Evolutionary conservation across 2,329 filamentous ascomycete genomes (phyloP).

Genomic region (Furcasterigmium furcatum): DNA sequence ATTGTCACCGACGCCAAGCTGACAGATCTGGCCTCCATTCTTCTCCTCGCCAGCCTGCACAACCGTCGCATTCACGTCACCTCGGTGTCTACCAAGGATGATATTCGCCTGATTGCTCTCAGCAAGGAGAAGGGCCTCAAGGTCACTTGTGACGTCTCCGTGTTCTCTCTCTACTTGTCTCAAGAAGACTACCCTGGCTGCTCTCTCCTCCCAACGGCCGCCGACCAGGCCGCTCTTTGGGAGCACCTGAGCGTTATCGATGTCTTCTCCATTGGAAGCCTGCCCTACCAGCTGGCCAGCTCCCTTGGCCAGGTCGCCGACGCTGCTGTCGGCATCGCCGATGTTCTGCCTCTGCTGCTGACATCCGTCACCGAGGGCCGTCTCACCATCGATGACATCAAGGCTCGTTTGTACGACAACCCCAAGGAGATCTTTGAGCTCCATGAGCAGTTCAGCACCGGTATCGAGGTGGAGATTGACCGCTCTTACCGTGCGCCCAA

Average conservation of each 20-base stretch:
- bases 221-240: conserved; percentile 73
- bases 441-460: conserved; percentile 72
- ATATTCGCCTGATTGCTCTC: conserved; percentile 72
- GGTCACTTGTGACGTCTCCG: conserved; percentile 79
- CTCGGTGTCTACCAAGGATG: conserved; percentile 76
- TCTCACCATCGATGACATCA: conserved; percentile 72
- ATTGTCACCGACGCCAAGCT: conserved; percentile 80
- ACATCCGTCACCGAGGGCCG: conserved; percentile 73
- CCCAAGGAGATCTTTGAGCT: conserved; percentile 80
- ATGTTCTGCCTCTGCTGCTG: conserved; percentile 70
- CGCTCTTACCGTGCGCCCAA: conserved; percentile 60
- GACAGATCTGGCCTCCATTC: conserved; percentile 76
- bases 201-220: conserved; percentile 59
- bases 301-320: conserved; percentile 50
- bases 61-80: conserved; percentile 77
- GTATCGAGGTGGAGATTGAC: conserved; percentile 73
- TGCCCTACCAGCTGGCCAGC: conserved; percentile 72
- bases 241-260: conserved; percentile 70
- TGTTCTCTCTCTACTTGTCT: conserved; percentile 74
- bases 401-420: conserved; percentile 69
- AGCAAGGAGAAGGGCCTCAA: conserved; percentile 79
- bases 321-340: conserved; percentile 64
- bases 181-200: conserved; percentile 68
- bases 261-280: conserved; percentile 74
- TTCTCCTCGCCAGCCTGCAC: conserved; percentile 75